Conservation (phyloP, 352 stramenopile species). For the Globisporangium apiculatum region DNA sequence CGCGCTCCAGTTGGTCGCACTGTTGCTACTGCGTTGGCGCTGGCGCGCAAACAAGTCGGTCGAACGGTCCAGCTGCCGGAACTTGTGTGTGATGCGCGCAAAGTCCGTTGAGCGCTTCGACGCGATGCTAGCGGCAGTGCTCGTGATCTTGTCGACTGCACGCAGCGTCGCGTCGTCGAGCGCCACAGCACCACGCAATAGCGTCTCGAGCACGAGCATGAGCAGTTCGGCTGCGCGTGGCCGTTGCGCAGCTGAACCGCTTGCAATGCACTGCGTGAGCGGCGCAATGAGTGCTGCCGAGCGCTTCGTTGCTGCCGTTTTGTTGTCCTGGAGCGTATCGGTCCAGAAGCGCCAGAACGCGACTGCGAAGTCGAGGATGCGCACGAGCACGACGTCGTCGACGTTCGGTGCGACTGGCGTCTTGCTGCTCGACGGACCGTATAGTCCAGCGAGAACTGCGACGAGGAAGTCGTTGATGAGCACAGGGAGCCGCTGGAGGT, state of each 20-base stretch:
- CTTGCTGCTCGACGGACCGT: constrained; percentile 17
- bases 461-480: constrained; percentile 74
- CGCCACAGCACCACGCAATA: constrained; percentile 41
- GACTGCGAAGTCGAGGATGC: constrained; percentile 66
- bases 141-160: constrained; percentile 48
- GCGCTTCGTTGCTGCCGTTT: constrained; percentile 39
- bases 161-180: constrained; percentile 41
- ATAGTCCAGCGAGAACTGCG: constrained; percentile 38
- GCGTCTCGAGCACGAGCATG: constrained; percentile 50
- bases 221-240: constrained; percentile 57
- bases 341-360: constrained; percentile 72
- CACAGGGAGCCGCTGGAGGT: constrained; percentile 58
- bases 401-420: constrained; percentile 12
- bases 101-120: constrained; percentile 68
- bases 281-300: constrained; percentile 41
- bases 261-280: constrained; percentile 52
- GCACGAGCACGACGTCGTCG: constrained; percentile 46
- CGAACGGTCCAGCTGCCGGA: constrained; percentile 47
- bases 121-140: constrained; percentile 35
- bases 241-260: constrained; percentile 38
- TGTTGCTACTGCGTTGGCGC: not conserved
- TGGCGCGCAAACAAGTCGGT: constrained; percentile 40
- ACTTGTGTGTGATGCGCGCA: constrained; percentile 51
- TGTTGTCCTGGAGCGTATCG: constrained; percentile 36
- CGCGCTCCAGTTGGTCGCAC: not conserved